Conservation (phyloP, 306 rosid species). For the Boehmeria nivea region DNA sequence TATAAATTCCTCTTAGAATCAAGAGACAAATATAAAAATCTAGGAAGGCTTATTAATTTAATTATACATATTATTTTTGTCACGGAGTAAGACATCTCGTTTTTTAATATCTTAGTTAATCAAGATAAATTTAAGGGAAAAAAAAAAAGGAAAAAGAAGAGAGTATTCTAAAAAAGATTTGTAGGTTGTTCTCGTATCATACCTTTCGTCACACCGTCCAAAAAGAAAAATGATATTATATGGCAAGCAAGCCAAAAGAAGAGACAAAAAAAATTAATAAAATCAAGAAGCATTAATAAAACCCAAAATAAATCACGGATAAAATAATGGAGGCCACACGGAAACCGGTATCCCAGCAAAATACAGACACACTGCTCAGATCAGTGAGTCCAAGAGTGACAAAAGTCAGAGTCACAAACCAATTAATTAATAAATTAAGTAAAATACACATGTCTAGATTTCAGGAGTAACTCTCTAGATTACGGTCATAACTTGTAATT, state of each 20-base stretch:
- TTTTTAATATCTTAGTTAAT: not conserved
- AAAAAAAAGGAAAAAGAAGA: too few relatives aligned
- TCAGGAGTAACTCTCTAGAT: not conserved
- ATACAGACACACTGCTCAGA: not conserved
- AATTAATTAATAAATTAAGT: not conserved
- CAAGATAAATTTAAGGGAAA: too few relatives aligned
- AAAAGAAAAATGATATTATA: not conserved
- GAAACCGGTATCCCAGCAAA: not conserved
- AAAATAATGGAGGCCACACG: constrained; percentile 1
- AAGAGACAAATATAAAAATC: too few relatives aligned
- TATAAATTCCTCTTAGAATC: too few relatives aligned
- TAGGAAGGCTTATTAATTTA: too few relatives aligned
- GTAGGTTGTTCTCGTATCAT: too few relatives aligned
- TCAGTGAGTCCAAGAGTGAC: too few relatives aligned
- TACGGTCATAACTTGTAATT: not conserved
- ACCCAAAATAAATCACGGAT: not conserved
- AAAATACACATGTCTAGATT: not conserved
- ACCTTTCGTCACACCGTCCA: not conserved
- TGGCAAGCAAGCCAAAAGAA: not conserved
- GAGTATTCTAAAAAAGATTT: too few relatives aligned
- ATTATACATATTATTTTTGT: too few relatives aligned
- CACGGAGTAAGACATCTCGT: not conserved
- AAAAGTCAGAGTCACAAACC: not conserved
- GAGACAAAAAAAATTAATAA: not conserved
- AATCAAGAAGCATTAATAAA: not conserved